Conservation (phyloP, 495 filamentous ascomycete genomes). For the Neohortaea acidophila region DNA sequence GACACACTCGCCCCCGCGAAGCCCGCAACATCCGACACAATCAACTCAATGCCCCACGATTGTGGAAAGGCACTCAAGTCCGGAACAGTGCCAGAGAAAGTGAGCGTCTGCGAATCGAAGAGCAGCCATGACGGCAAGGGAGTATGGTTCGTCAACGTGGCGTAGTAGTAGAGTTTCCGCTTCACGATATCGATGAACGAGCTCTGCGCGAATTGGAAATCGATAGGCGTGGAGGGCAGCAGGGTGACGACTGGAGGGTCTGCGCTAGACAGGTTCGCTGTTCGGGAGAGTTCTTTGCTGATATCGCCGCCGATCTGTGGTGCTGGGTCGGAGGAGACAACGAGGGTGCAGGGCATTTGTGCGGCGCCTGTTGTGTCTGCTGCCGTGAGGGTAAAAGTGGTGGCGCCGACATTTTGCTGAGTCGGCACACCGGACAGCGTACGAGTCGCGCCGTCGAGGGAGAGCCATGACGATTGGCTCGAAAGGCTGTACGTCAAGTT, state of each 20-base stretch:
- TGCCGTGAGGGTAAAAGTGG: constrained; percentile 32
- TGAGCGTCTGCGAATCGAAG: constrained; percentile 48
- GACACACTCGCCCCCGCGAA: constrained; percentile 50
- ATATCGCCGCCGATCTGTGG: constrained; percentile 18
- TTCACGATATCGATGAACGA: constrained; percentile 19
- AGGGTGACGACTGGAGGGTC: constrained; percentile 18
- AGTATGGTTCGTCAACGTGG: constrained; percentile 57
- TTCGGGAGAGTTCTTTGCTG: constrained; percentile 17
- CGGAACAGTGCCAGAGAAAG: constrained; percentile 63
- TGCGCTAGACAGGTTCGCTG: constrained; percentile 19
- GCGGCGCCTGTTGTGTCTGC: constrained; percentile 17
- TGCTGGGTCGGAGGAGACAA: constrained; percentile 17
- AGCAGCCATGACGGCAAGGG: constrained; percentile 77
- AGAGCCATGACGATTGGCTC: constrained; percentile 52
- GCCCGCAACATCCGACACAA: constrained; percentile 66
- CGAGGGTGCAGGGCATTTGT: constrained; percentile 20
- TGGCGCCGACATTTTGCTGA: constrained; percentile 38
- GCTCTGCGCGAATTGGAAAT: constrained; percentile 19
- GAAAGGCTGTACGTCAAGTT: constrained; percentile 46
- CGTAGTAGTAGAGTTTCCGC: constrained; percentile 44
- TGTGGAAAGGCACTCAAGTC: constrained; percentile 43
- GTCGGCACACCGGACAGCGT: constrained; percentile 51
- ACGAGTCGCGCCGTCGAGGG: constrained; percentile 44
- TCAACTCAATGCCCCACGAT: constrained; percentile 53
- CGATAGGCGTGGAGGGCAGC: constrained; percentile 16